phyloP scores from a whole-genome alignment of 768 basidiomycete species.

The Russula dissimulans region DNA sequence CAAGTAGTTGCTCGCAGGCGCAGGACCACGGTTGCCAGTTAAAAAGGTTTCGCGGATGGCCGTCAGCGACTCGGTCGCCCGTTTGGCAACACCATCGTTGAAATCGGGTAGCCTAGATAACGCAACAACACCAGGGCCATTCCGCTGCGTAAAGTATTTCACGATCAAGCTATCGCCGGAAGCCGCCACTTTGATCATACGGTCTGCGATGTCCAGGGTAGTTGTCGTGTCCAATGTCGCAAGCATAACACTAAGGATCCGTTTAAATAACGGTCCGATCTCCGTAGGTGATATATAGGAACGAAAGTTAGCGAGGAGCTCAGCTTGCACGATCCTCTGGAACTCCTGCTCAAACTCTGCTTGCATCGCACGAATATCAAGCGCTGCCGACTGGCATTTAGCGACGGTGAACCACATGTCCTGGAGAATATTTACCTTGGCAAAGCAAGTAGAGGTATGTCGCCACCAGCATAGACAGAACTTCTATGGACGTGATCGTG shows the following conservation, averaged over 20 bases:
- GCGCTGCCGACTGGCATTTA: constrained; percentile 29
- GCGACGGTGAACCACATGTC: not conserved
- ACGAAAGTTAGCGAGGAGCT: constrained; percentile 40
- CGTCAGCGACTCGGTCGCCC: constrained; percentile 38
- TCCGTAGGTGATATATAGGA: constrained; percentile 28
- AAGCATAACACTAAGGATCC: constrained; percentile 36
- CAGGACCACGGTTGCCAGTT: constrained; percentile 44
- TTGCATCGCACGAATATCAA: constrained; percentile 74
- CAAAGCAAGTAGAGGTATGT: constrained; percentile 71
- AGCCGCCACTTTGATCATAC: constrained; percentile 66
- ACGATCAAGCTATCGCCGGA: constrained; percentile 54
- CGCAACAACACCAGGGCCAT: constrained; percentile 17
- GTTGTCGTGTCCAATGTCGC: constrained; percentile 55
- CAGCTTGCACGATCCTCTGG: constrained; percentile 39
- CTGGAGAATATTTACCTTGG: constrained; percentile 32
- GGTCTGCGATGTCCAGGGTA: constrained; percentile 56
- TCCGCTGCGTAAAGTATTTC: constrained; percentile 38
- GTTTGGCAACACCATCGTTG: constrained; percentile 42
- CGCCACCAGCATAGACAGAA: constrained; percentile 62
- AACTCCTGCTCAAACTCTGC: constrained; percentile 49
- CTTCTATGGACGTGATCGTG: constrained; percentile 68
- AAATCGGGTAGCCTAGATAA: constrained; percentile 39
- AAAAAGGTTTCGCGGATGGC: constrained; percentile 48
- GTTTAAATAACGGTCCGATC: constrained; percentile 28
- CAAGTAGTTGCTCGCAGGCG: constrained; percentile 60